Evolutionary conservation across 371 early-diverging fungal species (phyloP).

Genomic region (Mortierella sp.): DNA sequence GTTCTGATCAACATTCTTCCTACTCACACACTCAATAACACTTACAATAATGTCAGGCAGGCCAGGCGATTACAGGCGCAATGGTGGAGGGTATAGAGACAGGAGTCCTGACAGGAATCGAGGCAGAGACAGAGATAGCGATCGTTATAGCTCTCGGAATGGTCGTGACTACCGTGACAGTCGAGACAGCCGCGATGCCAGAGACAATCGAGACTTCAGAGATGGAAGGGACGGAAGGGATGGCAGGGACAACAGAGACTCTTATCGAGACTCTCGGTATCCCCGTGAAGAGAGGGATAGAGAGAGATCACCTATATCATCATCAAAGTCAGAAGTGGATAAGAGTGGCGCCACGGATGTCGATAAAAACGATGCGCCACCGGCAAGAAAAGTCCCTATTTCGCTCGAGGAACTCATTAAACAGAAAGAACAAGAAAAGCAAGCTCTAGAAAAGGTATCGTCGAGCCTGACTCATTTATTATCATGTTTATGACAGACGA

Average conservation of each 20-base stretch:
- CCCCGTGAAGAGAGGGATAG: conserved; percentile 22
- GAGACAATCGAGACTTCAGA: conserved; percentile 27
- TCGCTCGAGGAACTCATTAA: conserved; percentile 83
- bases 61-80: conserved; percentile 34
- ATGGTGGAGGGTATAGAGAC: conserved; percentile 32
- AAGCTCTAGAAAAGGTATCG: conserved; percentile 49
- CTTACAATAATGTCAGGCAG: conserved; percentile 29
- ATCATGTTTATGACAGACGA: background rate
- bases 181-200: conserved; percentile 39
- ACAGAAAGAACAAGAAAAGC: conserved; percentile 72
- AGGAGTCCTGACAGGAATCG: conserved; percentile 54
- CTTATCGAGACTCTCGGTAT: conserved; percentile 25
- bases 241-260: conserved; percentile 23
- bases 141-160: conserved; percentile 50
- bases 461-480: background rate
- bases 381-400: conserved; percentile 71
- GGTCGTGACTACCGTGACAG: conserved; percentile 57
- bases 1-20: background rate
- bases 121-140: conserved; percentile 49
- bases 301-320: conserved; percentile 29
- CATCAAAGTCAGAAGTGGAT: conserved; percentile 22
- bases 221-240: conserved; percentile 26
- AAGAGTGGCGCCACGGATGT: conserved; percentile 24
- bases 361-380: conserved; percentile 15
- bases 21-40: background rate